These are phyloP conservation scores for Ephemerocybe angulata DNA, from an alignment of 768 basidiomycete species.

Conservation along the genomic window DNA sequence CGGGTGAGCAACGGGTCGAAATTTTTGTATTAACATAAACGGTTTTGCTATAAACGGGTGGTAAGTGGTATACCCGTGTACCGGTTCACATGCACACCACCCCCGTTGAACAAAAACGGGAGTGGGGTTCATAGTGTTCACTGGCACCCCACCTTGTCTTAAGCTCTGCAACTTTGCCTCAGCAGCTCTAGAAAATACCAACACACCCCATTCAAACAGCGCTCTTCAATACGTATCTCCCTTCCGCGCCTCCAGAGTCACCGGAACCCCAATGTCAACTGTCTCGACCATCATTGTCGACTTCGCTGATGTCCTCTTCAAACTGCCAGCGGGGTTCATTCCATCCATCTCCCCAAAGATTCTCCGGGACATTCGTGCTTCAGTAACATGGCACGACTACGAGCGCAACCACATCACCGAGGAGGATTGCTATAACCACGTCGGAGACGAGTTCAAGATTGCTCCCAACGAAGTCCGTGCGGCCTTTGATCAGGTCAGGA, in stretches of 20 bases:
- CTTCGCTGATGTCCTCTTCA: conserved; percentile 40
- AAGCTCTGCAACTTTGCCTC: no score
- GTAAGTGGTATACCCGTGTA: background rate
- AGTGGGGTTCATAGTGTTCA: background rate
- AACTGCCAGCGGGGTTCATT: conserved; percentile 31
- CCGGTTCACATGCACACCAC: background rate
- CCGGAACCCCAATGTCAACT: background rate
- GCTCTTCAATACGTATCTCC: background rate
- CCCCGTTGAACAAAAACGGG: background rate
- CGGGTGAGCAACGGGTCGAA: background rate
- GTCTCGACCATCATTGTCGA: conserved; percentile 29
- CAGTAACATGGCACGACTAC: conserved; percentile 34
- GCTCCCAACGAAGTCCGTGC: conserved; percentile 23
- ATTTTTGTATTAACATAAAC: background rate
- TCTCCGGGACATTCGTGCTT: conserved; percentile 21
- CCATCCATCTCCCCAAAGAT: conserved; percentile 26
- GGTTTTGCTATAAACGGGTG: background rate
- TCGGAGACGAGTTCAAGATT: conserved; percentile 28
- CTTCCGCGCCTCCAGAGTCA: background rate
- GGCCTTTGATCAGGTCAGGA: conserved; percentile 33
- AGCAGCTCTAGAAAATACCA: no score
- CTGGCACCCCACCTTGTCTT: no score
- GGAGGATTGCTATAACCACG: conserved; percentile 24
- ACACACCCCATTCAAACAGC: no score
- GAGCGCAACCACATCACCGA: conserved; percentile 32